Evolutionary conservation across 1,284 basidiomycete species (phyloP).

Genomic region (Waitea zeae): DNA sequence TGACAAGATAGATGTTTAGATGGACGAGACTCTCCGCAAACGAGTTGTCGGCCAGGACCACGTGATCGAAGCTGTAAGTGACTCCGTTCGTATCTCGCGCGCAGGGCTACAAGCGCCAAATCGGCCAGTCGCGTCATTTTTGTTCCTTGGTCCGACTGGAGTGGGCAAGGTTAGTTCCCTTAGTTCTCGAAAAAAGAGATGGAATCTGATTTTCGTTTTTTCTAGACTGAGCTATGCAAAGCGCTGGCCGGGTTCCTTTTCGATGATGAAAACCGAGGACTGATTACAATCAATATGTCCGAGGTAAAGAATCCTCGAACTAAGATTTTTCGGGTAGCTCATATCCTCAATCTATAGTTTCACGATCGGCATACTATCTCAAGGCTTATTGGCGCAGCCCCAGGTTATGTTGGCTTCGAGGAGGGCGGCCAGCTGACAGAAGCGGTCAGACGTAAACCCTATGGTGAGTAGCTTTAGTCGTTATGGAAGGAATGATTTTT

Average conservation of each 20-base stretch:
- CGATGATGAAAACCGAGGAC: conserved; percentile 69
- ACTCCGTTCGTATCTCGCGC: conserved; percentile 81
- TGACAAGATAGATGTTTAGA: conserved; percentile 29
- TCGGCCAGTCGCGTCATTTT: conserved; percentile 80
- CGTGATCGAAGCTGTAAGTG: conserved; percentile 64
- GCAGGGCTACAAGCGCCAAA: conserved; percentile 80
- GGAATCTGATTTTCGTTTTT: not conserved
- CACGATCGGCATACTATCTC: conserved; percentile 86
- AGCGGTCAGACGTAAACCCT: conserved; percentile 79
- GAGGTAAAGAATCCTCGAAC: conserved; percentile 23
- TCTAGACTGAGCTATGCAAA: conserved; percentile 76
- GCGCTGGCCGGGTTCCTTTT: conserved; percentile 76
- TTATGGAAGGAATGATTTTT: no score
- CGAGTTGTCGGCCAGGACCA: conserved; percentile 85
- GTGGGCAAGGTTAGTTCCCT: conserved; percentile 45
- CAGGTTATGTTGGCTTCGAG: conserved; percentile 89
- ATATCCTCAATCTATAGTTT: conserved; percentile 28
- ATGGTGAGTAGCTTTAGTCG: no score
- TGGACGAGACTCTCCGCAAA: conserved; percentile 64
- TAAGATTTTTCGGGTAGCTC: not conserved
- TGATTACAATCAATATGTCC: conserved; percentile 90
- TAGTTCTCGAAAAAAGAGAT: not conserved
- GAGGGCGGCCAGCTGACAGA: conserved; percentile 89
- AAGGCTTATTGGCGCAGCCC: conserved; percentile 78
- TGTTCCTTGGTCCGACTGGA: conserved; percentile 83